Conservation (phyloP, 768 basidiomycete species). For the Trametes meyenii region DNA sequence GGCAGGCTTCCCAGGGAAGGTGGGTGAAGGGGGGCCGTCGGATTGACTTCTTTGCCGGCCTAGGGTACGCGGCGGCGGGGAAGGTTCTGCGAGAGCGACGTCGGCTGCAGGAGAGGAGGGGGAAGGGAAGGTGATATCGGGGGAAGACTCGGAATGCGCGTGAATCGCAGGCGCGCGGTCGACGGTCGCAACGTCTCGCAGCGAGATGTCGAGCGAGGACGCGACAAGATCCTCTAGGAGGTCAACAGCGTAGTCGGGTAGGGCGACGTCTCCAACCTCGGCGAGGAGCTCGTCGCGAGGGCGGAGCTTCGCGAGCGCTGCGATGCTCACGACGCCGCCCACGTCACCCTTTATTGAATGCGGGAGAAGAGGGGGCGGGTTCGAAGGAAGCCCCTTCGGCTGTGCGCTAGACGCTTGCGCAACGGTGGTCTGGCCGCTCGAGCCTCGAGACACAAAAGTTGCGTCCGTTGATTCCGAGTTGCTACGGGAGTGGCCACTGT, state of each 20-base stretch:
- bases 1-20: not conserved
- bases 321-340: constrained; percentile 10
- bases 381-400: not conserved
- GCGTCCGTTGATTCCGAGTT: constrained; percentile 15
- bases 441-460: constrained; percentile 13
- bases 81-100: not conserved
- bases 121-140: not conserved
- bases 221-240: constrained; percentile 43
- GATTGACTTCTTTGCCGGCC: constrained; percentile 7
- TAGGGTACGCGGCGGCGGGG: not conserved
- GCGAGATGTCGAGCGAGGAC: constrained; percentile 13
- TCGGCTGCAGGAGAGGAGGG: not conserved
- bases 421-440: constrained; percentile 10
- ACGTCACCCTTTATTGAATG: not conserved
- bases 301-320: constrained; percentile 28
- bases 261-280: constrained; percentile 34
- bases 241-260: constrained; percentile 49
- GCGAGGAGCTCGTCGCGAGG: constrained; percentile 43
- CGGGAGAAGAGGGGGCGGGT: constrained; percentile 1
- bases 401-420: not conserved
- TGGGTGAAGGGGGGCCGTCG: not conserved
- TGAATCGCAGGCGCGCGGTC: not conserved
- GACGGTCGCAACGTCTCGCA: not conserved
- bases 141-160: not conserved
- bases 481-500: constrained; percentile 16